phyloP scores from a whole-genome alignment of 306 rosid genomes.

The Arachis hypogaea region DNA sequence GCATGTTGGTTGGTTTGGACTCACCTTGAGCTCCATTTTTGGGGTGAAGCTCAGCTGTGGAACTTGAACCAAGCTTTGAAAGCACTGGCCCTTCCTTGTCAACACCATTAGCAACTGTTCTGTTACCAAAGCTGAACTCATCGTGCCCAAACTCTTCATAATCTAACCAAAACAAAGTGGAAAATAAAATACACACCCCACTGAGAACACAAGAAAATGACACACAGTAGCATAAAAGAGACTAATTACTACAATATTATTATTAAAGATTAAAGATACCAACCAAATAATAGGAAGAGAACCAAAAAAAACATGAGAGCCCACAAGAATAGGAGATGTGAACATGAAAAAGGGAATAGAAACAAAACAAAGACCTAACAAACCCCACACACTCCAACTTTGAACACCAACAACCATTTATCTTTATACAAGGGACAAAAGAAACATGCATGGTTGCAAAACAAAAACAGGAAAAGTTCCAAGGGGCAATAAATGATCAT shows the following conservation, averaged over 20 bases:
- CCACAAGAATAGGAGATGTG: conserved; percentile 1
- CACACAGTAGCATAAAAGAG: not conserved
- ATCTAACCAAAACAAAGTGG: conserved; percentile 44
- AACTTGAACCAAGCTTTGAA: conserved; percentile 81
- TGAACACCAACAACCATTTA: conserved; percentile 32
- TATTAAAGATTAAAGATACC: not conserved
- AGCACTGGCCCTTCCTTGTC: conserved; percentile 74
- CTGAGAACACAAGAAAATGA: not conserved
- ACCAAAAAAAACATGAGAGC: not conserved
- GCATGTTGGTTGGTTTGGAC: conserved; percentile 63
- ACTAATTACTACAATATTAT: not conserved
- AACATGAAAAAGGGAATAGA: not conserved
- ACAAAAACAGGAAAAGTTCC: conserved; percentile 16
- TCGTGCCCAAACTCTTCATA: conserved; percentile 74
- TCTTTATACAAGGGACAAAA: conserved; percentile 35
- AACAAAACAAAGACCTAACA: conserved; percentile 34
- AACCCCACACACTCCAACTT: conserved; percentile 46
- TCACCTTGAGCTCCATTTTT: conserved; percentile 53
- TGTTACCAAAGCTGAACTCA: conserved; percentile 87
- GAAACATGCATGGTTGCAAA: conserved; percentile 9
- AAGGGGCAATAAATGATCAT: not conserved
- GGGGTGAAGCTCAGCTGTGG: conserved; percentile 80
- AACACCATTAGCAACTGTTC: conserved; percentile 55
- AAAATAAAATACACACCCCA: not conserved
- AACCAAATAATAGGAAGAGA: conserved; percentile 13